Percentiles rank a stretch among this genome's conserved stretches.
These are phyloP conservation scores for Populus alba DNA, from an alignment of 345 rosid species.

Conservation along the genomic window DNA sequence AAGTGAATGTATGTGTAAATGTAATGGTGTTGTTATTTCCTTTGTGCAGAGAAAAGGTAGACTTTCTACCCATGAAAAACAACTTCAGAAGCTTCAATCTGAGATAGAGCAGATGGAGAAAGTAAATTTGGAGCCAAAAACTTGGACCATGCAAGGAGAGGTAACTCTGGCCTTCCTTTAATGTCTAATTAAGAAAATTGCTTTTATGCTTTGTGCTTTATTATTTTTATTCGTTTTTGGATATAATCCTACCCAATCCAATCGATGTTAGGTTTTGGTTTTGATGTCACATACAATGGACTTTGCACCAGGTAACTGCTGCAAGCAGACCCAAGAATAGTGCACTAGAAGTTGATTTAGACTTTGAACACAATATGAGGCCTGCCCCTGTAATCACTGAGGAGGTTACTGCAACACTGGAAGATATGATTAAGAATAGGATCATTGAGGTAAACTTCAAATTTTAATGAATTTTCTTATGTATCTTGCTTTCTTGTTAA, in stretches of 20 bases:
- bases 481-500: not conserved
- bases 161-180: slow-evolving; percentile 30
- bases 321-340: slow-evolving; percentile 85
- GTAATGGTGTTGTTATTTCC: slow-evolving; percentile 1
- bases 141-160: slow-evolving; percentile 99
- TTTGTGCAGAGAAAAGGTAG: slow-evolving; percentile 41
- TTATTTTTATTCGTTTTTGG: not conserved
- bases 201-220: not conserved
- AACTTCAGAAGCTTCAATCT: slow-evolving; percentile 49
- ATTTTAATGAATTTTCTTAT: not conserved
- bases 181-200: not conserved
- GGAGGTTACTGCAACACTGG: slow-evolving; percentile 83
- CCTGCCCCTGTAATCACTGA: slow-evolving; percentile 95
- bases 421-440: slow-evolving; percentile 77
- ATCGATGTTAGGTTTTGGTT: not conserved
- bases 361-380: slow-evolving; percentile 90
- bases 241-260: not conserved
- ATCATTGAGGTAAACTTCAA: slow-evolving; percentile 54
- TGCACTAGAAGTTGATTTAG: slow-evolving; percentile 92
- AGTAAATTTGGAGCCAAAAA: slow-evolving; percentile 78
- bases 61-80: slow-evolving; percentile 81
- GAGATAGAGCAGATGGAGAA: slow-evolving; percentile 83
- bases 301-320: slow-evolving; percentile 65
- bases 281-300: not conserved
- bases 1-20: not conserved